Evolutionary conservation across 352 stramenopile genomes (phyloP), one percentile per base, ranked within the genome.

Genomic region (Phytophthora megakarya): DNA sequence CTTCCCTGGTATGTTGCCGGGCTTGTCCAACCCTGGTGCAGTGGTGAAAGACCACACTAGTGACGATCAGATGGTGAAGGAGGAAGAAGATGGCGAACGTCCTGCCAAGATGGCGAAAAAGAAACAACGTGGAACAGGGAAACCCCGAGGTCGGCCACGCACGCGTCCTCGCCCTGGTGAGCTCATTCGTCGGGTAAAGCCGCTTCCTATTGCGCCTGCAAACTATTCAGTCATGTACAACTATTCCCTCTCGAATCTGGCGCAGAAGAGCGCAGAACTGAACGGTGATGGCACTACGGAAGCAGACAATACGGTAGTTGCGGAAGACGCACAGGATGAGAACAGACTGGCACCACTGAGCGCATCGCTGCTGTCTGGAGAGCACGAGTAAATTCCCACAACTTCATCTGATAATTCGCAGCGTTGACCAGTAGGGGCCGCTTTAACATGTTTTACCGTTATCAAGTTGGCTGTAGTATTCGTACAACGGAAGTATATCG

Each of bases 171-270:
- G 84, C 26, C 84, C 84, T 11, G 84, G 84, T 45, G 84, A 93
- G 68, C 73, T 90, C 44, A 88, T 93, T 47, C 77, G 68, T n/a
- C 82, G 82, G 9, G 73, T 78, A 28, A 93, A 93, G 64, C 77
- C 77, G 6, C 72, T 84, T 1, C 75, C 84, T 25, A 90, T 93
- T 57, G 84, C 84, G 0, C 84, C 84, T 16, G 84, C 84, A 47
- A 88, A 88, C 46, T 90, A 89, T 62, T 80, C 83, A 23, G 75
- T 87, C 51, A 88, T 92, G 79, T 86, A 91, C 66, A 86, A 89
- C 56, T 90, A 89, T 68, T 80, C 73, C 6, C 72, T 84, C 10
- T 79, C 75, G 10, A 81, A 73, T 32, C 54, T 89, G 53, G 70
- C 70, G 18, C 78, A 84, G 47, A 85, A 87, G 60, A 74, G 68